These are phyloP conservation scores for Lentinula aciculospora DNA, from an alignment of 768 basidiomycete species.

Conservation along the genomic window DNA sequence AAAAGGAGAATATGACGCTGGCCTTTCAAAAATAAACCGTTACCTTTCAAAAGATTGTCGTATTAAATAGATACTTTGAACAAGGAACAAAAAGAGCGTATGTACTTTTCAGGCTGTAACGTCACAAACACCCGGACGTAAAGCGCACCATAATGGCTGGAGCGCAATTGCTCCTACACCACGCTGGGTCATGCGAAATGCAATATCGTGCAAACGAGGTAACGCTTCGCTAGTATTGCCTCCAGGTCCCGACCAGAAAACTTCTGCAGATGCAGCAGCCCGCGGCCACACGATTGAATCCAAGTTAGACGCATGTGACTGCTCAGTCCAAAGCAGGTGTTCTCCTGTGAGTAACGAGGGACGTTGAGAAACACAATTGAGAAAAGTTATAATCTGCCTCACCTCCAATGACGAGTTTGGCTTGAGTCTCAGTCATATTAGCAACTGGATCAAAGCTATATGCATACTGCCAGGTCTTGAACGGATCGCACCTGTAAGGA, in stretches of 20 bases:
- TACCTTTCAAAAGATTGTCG: background rate
- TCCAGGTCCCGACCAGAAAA: constrained; percentile 66
- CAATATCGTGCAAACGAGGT: constrained; percentile 60
- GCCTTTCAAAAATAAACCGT: too few relatives aligned
- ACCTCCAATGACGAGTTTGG: constrained; percentile 65
- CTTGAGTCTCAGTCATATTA: constrained; percentile 42
- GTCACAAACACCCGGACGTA: constrained; percentile 56
- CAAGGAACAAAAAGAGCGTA: background rate
- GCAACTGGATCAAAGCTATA: constrained; percentile 70
- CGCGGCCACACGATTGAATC: constrained; percentile 71
- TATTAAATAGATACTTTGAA: background rate
- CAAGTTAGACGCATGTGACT: constrained; percentile 61
- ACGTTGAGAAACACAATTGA: background rate
- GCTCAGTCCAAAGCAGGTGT: constrained; percentile 64
- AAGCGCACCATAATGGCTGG: constrained; percentile 70
- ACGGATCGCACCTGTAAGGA: constrained; percentile 44
- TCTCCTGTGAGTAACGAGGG: constrained; percentile 33
- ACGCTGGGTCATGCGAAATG: constrained; percentile 54
- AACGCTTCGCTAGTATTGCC: constrained; percentile 42
- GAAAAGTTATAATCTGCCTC: background rate
- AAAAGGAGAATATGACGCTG: background rate
- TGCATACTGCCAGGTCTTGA: constrained; percentile 74
- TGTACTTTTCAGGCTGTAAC: constrained; percentile 19
- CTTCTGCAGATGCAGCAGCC: constrained; percentile 64
- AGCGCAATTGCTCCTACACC: constrained; percentile 56